Percentiles rank a stretch among this genome's conserved stretches.
Evolutionary conservation across 2,329 filamentous ascomycete genomes (phyloP).

Genomic region (Diplodia sapinea): DNA sequence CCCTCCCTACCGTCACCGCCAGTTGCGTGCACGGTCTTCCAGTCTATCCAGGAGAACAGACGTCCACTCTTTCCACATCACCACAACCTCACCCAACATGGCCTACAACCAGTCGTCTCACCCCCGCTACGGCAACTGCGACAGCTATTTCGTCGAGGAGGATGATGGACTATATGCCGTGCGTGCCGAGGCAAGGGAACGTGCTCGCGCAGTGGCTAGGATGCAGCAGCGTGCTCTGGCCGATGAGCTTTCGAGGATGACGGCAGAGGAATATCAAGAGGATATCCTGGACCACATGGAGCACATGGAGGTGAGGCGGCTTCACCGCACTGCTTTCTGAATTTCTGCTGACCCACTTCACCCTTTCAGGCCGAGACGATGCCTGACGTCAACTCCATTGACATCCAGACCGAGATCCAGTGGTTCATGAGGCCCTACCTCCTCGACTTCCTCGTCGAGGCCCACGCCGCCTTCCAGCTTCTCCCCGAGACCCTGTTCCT

Average conservation of each 20-base stretch:
- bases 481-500: slow-evolving; percentile 95
- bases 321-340: slow-evolving; percentile 27
- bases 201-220: slow-evolving; percentile 77
- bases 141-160: slow-evolving; percentile 71
- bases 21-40: slow-evolving; percentile 18
- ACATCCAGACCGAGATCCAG: slow-evolving; percentile 98
- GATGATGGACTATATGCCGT: slow-evolving; percentile 59
- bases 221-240: slow-evolving; percentile 87
- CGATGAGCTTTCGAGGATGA: slow-evolving; percentile 83
- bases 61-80: slow-evolving; percentile 52
- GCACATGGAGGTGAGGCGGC: slow-evolving; percentile 78
- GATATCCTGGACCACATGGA: slow-evolving; percentile 95
- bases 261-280: slow-evolving; percentile 89
- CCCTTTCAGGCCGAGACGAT: slow-evolving; percentile 74
- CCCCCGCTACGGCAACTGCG: slow-evolving; percentile 65
- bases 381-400: slow-evolving; percentile 95
- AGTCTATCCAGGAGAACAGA: slow-evolving; percentile 51
- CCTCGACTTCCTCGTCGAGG: slow-evolving; percentile 97
- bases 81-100: slow-evolving; percentile 55
- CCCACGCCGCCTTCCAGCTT: slow-evolving; percentile 91
- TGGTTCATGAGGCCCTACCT: slow-evolving; percentile 99
- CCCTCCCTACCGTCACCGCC: slow-evolving; percentile 48
- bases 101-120: slow-evolving; percentile 59
- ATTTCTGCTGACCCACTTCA: slow-evolving; percentile 37
- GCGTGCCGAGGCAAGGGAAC: slow-evolving; percentile 73